A percentile compares a stretch with the other conserved stretches of the same genome.
Conservation (phyloP, 176 grass and related monocot species). For the Saccharum spontaneum region DNA sequence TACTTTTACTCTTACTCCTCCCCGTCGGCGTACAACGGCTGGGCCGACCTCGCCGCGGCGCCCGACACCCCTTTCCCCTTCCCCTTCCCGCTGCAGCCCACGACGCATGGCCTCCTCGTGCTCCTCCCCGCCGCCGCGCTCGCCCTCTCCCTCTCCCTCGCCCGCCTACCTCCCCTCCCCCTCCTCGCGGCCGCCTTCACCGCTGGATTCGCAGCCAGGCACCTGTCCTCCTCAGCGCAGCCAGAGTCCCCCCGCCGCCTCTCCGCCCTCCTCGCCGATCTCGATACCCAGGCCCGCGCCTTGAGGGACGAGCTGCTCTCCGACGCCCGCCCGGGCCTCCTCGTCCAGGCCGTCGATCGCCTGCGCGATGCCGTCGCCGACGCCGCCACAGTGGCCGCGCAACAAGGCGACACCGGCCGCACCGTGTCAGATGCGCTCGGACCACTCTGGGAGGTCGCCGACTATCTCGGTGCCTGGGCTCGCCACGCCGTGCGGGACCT, state of each 20-base stretch:
- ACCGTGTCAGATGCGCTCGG: background rate
- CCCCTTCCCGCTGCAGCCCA: background rate
- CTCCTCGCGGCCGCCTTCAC: conserved; percentile 65
- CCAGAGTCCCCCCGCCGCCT: conserved; percentile 7
- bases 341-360: conserved; percentile 46
- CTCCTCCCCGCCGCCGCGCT: conserved; percentile 31
- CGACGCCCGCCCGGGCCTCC: background rate
- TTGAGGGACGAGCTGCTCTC: conserved; percentile 39
- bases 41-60: conserved; percentile 63
- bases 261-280: conserved; percentile 45
- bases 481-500: conserved; percentile 55
- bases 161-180: conserved; percentile 52
- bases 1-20: background rate
- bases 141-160: conserved; percentile 48
- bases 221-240: conserved; percentile 39
- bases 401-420: background rate
- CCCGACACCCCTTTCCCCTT: conserved; percentile 17
- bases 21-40: conserved; percentile 50
- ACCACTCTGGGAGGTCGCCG: conserved; percentile 34
- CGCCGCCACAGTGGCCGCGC: conserved; percentile 28
- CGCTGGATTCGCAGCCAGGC: conserved; percentile 50
- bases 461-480: conserved; percentile 43
- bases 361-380: conserved; percentile 45
- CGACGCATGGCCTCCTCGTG: background rate
- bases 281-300: conserved; percentile 51